Base-by-base conservation (phyloP, 352 stramenopile species). In the Pythium guiyangense region DNA sequence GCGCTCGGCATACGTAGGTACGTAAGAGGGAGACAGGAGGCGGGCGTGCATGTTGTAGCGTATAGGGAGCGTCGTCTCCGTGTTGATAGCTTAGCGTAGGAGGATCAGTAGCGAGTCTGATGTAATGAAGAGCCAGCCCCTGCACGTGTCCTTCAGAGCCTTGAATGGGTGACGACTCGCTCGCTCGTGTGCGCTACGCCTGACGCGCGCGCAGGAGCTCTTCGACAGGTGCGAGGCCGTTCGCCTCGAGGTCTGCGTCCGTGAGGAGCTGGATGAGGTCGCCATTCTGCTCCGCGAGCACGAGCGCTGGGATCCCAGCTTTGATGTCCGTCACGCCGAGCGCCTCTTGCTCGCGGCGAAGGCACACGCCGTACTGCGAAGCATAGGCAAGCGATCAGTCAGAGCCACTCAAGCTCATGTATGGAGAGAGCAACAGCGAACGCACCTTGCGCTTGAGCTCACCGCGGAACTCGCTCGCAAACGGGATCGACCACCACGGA, bases 371-470 rank as follows among this genome's bases (percentile, higher is more conserved):
- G 63, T 88, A 94, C 76, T 82, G 29, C 15, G 4, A 10, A 45
- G 17, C 9, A 25, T 15, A 27, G 0, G 10, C 11, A 52, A 3
- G 29, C 2, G 18, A 49, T 15, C 11, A 40, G 22, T 10, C 31
- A 37, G 4, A 45, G 34, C 55, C 27, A 26, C 34, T 8, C 2
- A 15, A 39, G 22, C 18, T 11, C 44, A 4, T 15, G 17, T 31
- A 51, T 22, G 22, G 22, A 50, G 10, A 50, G 4, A 14, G 18
- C 37, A 20, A 15, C 12, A n/a, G 17, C 39, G 12, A 20, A 15
- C 59, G 40, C 53, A 88, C 78, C 73, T 84, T 84, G 52, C 79
- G 78, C 74, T 94, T 92, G 47, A 94, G 71, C 44, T 74, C 74
- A 39, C 79, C 70, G 39, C 81, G 82, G 9, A 79, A 68, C 10